Evolutionary conservation across 2,329 filamentous ascomycete genomes (phyloP).

Genomic region (Aspergillus piperis): DNA sequence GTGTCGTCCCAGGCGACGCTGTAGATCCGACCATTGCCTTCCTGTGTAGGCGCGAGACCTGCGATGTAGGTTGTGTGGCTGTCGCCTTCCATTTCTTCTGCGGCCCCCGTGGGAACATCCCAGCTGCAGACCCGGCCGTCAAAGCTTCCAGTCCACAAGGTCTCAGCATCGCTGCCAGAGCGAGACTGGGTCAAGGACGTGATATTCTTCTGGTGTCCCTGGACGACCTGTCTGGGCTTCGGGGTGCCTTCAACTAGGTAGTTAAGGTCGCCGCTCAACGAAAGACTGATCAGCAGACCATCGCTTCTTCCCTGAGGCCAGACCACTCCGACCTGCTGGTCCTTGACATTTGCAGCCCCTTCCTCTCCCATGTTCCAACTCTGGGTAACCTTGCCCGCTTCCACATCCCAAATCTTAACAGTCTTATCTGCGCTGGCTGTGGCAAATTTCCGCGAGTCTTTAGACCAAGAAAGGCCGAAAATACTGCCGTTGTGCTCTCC

Average conservation of each 20-base stretch:
- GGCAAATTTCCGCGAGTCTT: conserved; percentile 80
- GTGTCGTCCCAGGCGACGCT: conserved; percentile 95
- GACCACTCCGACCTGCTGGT: conserved; percentile 94
- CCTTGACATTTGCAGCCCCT: conserved; percentile 66
- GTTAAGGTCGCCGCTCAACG: conserved; percentile 83
- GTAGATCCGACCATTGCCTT: conserved; percentile 64
- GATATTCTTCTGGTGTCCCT: conserved; percentile 89
- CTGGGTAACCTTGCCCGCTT: conserved; percentile 73
- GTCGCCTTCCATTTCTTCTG: conserved; percentile 73
- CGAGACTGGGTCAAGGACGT: conserved; percentile 68
- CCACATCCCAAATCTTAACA: conserved; percentile 89
- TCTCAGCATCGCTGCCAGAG: conserved; percentile 53
- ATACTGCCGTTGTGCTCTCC: conserved; percentile 91
- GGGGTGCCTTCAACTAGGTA: conserved; percentile 75
- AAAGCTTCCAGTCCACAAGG: conserved; percentile 86
- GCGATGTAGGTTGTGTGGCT: conserved; percentile 83
- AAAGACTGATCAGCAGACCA: conserved; percentile 85
- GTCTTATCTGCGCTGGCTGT: conserved; percentile 94
- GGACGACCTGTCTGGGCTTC: conserved; percentile 69
- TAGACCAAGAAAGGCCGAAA: conserved; percentile 86
- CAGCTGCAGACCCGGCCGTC: conserved; percentile 85
- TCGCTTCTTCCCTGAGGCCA: conserved; percentile 82
- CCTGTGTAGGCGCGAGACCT: conserved; percentile 64
- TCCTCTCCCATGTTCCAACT: conserved; percentile 84
- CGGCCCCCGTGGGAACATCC: conserved; percentile 71